Evolutionary conservation across 139 green algal genomes (phyloP).

Genomic region (Tetradesmus obliquus): DNA sequence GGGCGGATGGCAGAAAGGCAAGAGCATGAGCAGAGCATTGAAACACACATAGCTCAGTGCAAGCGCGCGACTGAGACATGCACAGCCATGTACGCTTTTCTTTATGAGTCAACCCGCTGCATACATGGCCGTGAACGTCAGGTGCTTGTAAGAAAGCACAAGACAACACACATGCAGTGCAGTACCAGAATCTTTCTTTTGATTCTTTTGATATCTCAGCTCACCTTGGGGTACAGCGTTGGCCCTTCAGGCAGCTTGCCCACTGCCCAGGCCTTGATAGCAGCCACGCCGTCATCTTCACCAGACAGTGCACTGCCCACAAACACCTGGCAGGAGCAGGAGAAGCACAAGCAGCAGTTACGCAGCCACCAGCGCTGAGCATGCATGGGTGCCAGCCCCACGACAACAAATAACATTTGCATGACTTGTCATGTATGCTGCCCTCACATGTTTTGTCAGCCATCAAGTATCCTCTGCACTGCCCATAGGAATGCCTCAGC

Average conservation of each 20-base stretch:
- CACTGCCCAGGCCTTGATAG: conserved; percentile 78
- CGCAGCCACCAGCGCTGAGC: neutral
- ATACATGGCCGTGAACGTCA: neutral
- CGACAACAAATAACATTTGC: too few relatives aligned
- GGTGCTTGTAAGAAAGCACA: neutral
- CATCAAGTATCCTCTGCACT: neutral
- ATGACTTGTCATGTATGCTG: too few relatives aligned
- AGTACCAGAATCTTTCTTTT: too few relatives aligned
- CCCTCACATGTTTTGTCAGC: too few relatives aligned
- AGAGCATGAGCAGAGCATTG: neutral
- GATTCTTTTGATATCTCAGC: too few relatives aligned
- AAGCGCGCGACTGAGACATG: neutral
- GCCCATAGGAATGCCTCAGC: neutral
- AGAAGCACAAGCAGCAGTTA: neutral
- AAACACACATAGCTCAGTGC: neutral
- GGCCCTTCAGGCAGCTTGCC: conserved; percentile 81
- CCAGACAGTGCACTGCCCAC: conserved; percentile 49
- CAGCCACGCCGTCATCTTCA: conserved; percentile 36
- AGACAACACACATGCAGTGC: too few relatives aligned
- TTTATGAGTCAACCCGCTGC: too few relatives aligned
- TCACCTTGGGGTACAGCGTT: conserved; percentile 86
- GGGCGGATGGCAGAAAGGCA: neutral
- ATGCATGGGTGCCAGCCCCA: neutral
- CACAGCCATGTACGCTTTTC: too few relatives aligned
- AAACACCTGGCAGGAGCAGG: conserved; percentile 54